These are phyloP conservation scores for Corylus avellana DNA, from an alignment of 306 rosid genomes.

Conservation along the genomic window DNA sequence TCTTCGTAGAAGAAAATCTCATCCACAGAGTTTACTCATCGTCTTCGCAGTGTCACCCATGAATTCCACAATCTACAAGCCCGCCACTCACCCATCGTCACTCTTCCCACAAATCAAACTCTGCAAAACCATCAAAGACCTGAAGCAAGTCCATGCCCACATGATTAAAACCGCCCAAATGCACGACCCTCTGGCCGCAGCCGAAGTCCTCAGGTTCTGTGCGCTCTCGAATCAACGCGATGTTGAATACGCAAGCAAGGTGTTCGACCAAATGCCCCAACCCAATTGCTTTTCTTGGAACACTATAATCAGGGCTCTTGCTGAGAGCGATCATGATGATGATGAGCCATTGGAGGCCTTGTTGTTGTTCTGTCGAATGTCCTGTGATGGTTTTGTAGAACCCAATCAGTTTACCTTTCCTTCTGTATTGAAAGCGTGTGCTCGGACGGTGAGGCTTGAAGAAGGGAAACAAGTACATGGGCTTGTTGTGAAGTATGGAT, in stretches of 20 bases:
- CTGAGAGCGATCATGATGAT: slow-evolving; percentile 41
- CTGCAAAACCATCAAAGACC: slow-evolving; percentile 58
- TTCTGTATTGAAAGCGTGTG: slow-evolving; percentile 71
- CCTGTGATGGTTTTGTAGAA: slow-evolving; percentile 43
- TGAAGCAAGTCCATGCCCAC: slow-evolving; percentile 69
- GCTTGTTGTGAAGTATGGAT: slow-evolving; percentile 61
- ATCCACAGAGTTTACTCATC: background rate
- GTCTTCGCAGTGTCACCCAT: slow-evolving; percentile 9
- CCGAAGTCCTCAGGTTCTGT: slow-evolving; percentile 52
- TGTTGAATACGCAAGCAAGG: slow-evolving; percentile 35
- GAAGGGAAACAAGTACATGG: slow-evolving; percentile 77
- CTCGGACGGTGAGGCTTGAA: slow-evolving; percentile 38
- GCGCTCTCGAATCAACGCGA: slow-evolving; percentile 52
- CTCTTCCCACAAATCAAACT: slow-evolving; percentile 48
- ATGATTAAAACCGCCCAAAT: slow-evolving; percentile 61
- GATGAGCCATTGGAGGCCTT: slow-evolving; percentile 39
- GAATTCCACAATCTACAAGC: slow-evolving; percentile 39
- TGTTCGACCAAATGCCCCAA: slow-evolving; percentile 45
- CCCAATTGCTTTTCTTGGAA: slow-evolving; percentile 76
- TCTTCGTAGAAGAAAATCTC: background rate
- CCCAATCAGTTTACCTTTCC: slow-evolving; percentile 75
- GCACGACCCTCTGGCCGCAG: slow-evolving; percentile 55
- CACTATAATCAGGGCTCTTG: slow-evolving; percentile 63
- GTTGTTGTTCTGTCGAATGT: slow-evolving; percentile 48
- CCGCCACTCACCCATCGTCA: slow-evolving; percentile 42